These are phyloP conservation scores for Manihot esculenta DNA, from an alignment of 441 rosid genomes.

Conservation along the genomic window DNA sequence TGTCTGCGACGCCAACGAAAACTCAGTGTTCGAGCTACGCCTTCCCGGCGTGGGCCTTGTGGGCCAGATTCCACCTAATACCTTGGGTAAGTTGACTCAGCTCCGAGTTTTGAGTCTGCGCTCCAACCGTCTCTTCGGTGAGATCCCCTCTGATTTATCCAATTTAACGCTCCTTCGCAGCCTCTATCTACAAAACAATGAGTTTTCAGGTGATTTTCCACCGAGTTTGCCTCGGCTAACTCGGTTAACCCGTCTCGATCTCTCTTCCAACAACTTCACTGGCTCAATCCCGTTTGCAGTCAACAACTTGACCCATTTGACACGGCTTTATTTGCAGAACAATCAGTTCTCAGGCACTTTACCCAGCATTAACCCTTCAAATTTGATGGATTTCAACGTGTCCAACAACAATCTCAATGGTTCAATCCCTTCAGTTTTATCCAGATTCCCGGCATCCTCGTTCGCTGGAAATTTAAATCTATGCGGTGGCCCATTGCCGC, in stretches of 20 bases:
- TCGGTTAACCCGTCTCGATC: constrained; percentile 68
- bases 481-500: constrained; percentile 71
- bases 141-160: constrained; percentile 82
- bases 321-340: constrained; percentile 54
- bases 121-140: constrained; percentile 68
- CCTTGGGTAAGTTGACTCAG: constrained; percentile 58
- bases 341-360: constrained; percentile 67
- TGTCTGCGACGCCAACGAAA: constrained; percentile 50
- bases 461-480: constrained; percentile 71
- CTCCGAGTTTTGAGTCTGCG: constrained; percentile 92
- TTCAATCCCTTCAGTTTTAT: constrained; percentile 59
- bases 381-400: constrained; percentile 53
- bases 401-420: constrained; percentile 78
- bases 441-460: constrained; percentile 44
- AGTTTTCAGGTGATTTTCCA: constrained; percentile 62
- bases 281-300: constrained; percentile 68
- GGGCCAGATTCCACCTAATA: constrained; percentile 63
- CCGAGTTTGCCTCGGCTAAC: constrained; percentile 38
- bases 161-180: constrained; percentile 67
- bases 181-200: constrained; percentile 64
- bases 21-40: constrained; percentile 58
- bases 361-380: constrained; percentile 48
- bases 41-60: constrained; percentile 82
- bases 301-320: constrained; percentile 63
- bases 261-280: constrained; percentile 69